Conservation (phyloP, 768 basidiomycete genomes). For the Lyophyllum semitale region DNA sequence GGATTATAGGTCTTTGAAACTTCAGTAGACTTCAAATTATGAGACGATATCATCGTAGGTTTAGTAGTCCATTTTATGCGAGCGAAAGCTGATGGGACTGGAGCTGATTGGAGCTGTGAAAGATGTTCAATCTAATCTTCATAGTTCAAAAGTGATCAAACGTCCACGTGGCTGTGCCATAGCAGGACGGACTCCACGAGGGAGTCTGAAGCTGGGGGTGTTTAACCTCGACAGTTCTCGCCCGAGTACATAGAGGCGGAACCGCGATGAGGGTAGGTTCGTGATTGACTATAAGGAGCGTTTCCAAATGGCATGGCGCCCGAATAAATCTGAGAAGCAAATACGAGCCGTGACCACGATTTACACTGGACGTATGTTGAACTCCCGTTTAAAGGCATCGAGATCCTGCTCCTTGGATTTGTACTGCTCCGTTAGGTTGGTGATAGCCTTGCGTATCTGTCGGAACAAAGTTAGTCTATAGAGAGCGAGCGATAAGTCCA, state of each 20-base stretch:
- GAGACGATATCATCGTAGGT: neutral
- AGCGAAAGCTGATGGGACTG: neutral
- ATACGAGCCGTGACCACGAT: neutral
- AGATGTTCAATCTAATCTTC: neutral
- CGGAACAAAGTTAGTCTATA: conserved; percentile 17
- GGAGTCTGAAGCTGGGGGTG: neutral
- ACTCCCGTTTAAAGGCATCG: conserved; percentile 75
- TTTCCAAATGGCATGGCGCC: neutral
- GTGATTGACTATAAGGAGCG: neutral
- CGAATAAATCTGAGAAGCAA: neutral
- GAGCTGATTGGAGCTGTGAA: neutral
- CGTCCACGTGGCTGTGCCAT: neutral
- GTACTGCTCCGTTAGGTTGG: conserved; percentile 82
- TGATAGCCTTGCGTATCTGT: conserved; percentile 83
- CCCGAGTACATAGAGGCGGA: neutral
- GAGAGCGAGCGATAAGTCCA: conserved; percentile 11
- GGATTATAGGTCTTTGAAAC: neutral
- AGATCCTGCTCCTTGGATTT: conserved; percentile 86
- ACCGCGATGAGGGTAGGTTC: neutral
- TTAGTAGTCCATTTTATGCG: neutral
- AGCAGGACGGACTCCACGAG: neutral
- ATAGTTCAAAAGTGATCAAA: neutral
- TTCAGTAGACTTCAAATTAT: neutral
- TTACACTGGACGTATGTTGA: conserved; percentile 67
- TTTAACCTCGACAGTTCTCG: neutral